Base-by-base conservation (phyloP, 148 eudicot species). In the Euryodendron excelsum region DNA sequence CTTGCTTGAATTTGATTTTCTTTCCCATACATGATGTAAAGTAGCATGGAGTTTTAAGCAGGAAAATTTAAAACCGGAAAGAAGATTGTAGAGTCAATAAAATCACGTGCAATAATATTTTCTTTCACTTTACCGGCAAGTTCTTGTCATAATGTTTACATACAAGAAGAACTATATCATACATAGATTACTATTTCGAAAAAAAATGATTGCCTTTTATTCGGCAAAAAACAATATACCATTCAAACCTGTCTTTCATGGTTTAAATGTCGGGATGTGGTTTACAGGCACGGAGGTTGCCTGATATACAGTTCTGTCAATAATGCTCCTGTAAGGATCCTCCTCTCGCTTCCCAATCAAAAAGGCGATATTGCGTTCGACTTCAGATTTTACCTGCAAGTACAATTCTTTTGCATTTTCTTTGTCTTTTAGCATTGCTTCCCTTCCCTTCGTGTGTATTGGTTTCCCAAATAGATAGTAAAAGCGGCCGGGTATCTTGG, bases 391-490 rank as follows among this genome's bases (percentile, higher is more conserved):
- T 64, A 92, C 82, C 15, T 87, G 77, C 82, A 73, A 6, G 78
- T 94, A 94, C 58, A 94, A 34, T 69, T 92, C 90, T 61, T 80
- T 81, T 27, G 92, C 94, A 13, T 81, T 83, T 44, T 84, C 84
- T 80, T 36, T 89, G 78, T 92, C 92, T 65, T 79, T 83, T 30
- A 92, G 82, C 75, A 85, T 68, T 52, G 77, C 84, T 79, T 84
- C 81, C 79, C 73, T 88, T 28, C 94, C 98, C 64, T 81, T 84
- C 21, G 97, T 94, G 58, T 85, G 83, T 64, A 94, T 86, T 2
- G 98, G 98, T 86, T 87, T 88, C 33, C 90, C 94, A 66, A 94
- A 94, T 28, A 83, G 82, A 87, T 80, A 92, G 85, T 94, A 94
- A 58, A 92, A 87, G 6, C 98, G 93, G 37, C 98, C 97, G 0